A percentile compares a stretch with the other conserved stretches of the same genome.
Conservation (phyloP, 257 asterid genomes). For the Cordia subcordata region DNA sequence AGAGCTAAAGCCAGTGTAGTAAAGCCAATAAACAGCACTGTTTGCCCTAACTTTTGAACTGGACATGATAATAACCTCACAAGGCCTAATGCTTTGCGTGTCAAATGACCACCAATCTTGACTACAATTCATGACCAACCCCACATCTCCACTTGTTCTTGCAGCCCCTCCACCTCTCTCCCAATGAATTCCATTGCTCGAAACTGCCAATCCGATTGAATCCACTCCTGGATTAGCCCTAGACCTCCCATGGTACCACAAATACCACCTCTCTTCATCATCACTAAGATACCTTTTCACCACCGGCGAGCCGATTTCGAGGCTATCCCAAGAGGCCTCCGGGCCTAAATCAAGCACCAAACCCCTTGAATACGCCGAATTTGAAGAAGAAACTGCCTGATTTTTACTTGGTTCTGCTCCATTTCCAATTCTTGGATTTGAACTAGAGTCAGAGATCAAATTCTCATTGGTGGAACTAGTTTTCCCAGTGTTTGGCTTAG, state of each 20-base stretch:
- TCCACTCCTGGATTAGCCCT: slow-evolving; percentile 29
- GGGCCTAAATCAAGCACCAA: slow-evolving; percentile 63
- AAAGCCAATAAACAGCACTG: slow-evolving; percentile 80
- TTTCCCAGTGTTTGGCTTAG: slow-evolving; percentile 49
- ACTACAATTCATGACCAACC: slow-evolving; percentile 60
- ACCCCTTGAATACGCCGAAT: slow-evolving; percentile 55
- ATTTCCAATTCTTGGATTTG: slow-evolving; percentile 29
- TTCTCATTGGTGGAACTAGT: slow-evolving; percentile 35
- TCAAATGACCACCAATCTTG: slow-evolving; percentile 96
- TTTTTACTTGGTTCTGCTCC: slow-evolving; percentile 26
- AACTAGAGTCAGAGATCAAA: slow-evolving; percentile 12
- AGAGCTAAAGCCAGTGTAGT: slow-evolving; percentile 58
- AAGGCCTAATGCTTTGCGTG: slow-evolving; percentile 60
- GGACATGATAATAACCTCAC: slow-evolving; percentile 77
- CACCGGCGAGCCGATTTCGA: slow-evolving; percentile 84
- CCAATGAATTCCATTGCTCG: slow-evolving; percentile 91
- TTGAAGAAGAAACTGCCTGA: slow-evolving; percentile 23
- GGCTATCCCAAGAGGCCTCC: slow-evolving; percentile 59
- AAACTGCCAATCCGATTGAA: slow-evolving; percentile 73
- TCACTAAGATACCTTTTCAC: slow-evolving; percentile 82
- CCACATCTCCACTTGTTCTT: slow-evolving; percentile 60
- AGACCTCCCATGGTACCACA: slow-evolving; percentile 85
- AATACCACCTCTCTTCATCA: slow-evolving; percentile 84
- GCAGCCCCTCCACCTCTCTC: slow-evolving; percentile 58
- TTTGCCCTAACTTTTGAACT: slow-evolving; percentile 60